phyloP scores from a whole-genome alignment of 2,329 filamentous ascomycete genomes.

The Byssochlamys sp. region DNA sequence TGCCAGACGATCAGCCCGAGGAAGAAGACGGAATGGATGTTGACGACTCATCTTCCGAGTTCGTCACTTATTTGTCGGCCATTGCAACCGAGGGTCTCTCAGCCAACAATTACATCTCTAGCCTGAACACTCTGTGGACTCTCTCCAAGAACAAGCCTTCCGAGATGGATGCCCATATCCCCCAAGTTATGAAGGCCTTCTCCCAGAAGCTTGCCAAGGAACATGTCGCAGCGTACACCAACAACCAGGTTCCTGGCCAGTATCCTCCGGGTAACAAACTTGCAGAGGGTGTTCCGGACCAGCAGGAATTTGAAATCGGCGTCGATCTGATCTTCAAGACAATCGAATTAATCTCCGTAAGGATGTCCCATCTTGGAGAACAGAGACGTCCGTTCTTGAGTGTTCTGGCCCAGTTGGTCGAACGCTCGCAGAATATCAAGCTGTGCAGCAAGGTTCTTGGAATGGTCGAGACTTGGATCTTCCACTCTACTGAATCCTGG shows the following conservation, averaged over 20 bases:
- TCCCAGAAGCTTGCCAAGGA: conserved; percentile 87
- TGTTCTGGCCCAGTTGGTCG: conserved; percentile 85
- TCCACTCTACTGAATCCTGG: conserved; percentile 87
- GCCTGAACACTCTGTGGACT: conserved; percentile 89
- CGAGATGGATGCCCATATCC: conserved; percentile 81
- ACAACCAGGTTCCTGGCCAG: conserved; percentile 32
- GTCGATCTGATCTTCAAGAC: conserved; percentile 88
- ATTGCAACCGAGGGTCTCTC: conserved; percentile 81
- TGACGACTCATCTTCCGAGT: conserved; percentile 69
- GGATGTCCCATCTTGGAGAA: conserved; percentile 87
- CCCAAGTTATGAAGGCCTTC: conserved; percentile 81
- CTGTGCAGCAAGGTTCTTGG: conserved; percentile 86
- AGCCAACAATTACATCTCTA: conserved; percentile 69
- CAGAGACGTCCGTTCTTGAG: conserved; percentile 87
- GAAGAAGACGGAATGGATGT: conserved; percentile 75
- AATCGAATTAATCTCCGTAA: conserved; percentile 79
- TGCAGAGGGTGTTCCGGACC: conserved; percentile 44
- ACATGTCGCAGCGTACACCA: conserved; percentile 66
- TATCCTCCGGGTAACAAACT: conserved; percentile 31
- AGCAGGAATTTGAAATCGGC: conserved; percentile 77
- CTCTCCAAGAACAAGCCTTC: conserved; percentile 74
- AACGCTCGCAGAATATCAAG: conserved; percentile 78
- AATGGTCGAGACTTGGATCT: conserved; percentile 94
- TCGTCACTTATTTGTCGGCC: conserved; percentile 73
- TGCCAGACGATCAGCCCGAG: conserved; percentile 70